Percentiles rank a stretch among this genome's conserved stretches.
phyloP scores from a whole-genome alignment of 2,329 filamentous ascomycete species.

The Alternaria brassicae region DNA sequence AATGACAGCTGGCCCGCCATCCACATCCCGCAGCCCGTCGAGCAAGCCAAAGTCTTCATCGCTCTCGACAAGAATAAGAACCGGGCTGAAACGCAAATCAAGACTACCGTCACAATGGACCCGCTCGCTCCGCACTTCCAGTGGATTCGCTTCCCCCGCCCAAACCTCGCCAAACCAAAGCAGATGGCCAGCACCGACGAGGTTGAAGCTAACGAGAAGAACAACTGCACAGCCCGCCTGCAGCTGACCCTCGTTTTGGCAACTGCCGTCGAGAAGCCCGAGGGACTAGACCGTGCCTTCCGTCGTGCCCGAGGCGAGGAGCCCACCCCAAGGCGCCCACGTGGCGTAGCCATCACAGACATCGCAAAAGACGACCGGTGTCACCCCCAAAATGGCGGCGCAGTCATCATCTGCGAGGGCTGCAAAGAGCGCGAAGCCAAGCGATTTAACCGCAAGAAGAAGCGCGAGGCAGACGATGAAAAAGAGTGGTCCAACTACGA shows the following conservation, averaged over 20 bases:
- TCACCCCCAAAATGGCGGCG: slow-evolving; percentile 85
- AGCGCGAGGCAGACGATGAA: slow-evolving; percentile 85
- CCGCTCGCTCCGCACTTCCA: slow-evolving; percentile 77
- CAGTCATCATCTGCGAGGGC: slow-evolving; percentile 88
- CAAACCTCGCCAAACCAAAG: slow-evolving; percentile 95
- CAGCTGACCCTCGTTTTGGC: slow-evolving; percentile 74
- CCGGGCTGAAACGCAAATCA: slow-evolving; percentile 95
- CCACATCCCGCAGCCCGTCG: slow-evolving; percentile 35
- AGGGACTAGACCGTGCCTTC: slow-evolving; percentile 71
- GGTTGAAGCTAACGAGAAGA: slow-evolving; percentile 75
- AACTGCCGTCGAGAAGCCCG: slow-evolving; percentile 82
- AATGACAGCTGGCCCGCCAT: slow-evolving; percentile 36
- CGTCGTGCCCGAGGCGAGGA: slow-evolving; percentile 61
- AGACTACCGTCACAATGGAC: slow-evolving; percentile 79
- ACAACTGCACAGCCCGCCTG: slow-evolving; percentile 54
- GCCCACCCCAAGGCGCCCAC: slow-evolving; percentile 46
- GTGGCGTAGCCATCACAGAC: slow-evolving; percentile 51
- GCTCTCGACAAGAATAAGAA: slow-evolving; percentile 67
- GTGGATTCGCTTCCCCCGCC: slow-evolving; percentile 82
- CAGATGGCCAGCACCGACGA: slow-evolving; percentile 77
- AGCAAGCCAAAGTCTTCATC: slow-evolving; percentile 31
- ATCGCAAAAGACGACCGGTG: slow-evolving; percentile 68
- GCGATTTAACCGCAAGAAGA: slow-evolving; percentile 90
- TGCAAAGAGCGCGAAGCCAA: slow-evolving; percentile 93
- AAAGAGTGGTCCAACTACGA: slow-evolving; percentile 71